Evolutionary conservation across 164 flowering plant species (phyloP), one percentile per base, ranked within the genome.

Genomic region (Cinnamomum micranthum): DNA sequence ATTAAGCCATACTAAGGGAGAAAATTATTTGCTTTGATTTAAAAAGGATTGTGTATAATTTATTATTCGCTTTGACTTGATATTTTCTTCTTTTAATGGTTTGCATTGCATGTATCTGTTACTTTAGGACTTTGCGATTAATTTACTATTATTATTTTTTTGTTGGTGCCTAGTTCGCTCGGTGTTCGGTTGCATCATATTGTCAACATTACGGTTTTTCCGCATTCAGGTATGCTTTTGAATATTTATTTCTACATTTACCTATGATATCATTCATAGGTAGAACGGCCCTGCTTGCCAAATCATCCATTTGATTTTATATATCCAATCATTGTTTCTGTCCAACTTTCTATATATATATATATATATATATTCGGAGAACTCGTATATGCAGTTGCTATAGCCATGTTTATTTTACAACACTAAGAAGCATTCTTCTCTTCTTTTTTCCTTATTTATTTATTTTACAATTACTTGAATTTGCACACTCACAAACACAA

Each of bases 141-240:
- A 52, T 50, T 62, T 50, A 4, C 19, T 9, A 2, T 74, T 65
- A 28, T 27, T 51, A 52, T 23, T 3, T 17, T n/a, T n/a, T 50
- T 63, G 50, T 69, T 27, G 6, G 3, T 77, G 70, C 79, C 63
- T 76, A 95, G 98, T 89, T 77, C 98, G 98, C 71, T 63, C 92
- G 88, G 85, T 84, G 70, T 79, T 96, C 73, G 94, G 98, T 15
- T 80, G 79, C 81, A 77, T 90, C 79, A 79, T 91, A 69, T 77
- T 92, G 78, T 83, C 77, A 47, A 86, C 97, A 47, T 70, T 93
- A 31, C 84, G 91, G 4, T 87, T 90, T 75, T 88, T 89, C 68
- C 93, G 98, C 60, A 69, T 82, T 71, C 91, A 94, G 97, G 97
- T 91, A 84, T 74, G 75, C 27, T 22, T 59, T 73, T 69, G 59